phyloP scores from a whole-genome alignment of 768 basidiomycete species.

The Infundibulicybe gibba region DNA sequence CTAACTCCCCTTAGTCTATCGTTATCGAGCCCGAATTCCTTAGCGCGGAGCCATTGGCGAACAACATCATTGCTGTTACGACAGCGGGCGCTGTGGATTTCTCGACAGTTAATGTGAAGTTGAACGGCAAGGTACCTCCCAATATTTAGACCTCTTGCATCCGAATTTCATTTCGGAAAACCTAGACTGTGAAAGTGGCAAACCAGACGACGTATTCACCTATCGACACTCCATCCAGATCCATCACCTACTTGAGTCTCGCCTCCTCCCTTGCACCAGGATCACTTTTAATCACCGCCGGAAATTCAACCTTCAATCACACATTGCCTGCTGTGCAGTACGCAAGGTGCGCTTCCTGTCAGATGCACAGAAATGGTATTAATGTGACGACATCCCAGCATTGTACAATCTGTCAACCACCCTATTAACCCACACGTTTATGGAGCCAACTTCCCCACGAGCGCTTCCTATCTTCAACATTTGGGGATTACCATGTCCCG shows the following conservation, averaged over 20 bases:
- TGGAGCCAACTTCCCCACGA: slow-evolving; percentile 53
- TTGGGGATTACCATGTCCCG: slow-evolving; percentile 47
- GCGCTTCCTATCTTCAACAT: slow-evolving; percentile 39
- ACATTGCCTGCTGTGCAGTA: slow-evolving; percentile 40
- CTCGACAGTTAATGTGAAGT: slow-evolving; percentile 27
- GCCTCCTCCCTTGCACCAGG: slow-evolving; percentile 35
- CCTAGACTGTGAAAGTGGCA: slow-evolving; percentile 29
- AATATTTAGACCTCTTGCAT: neutral
- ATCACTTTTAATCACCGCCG: slow-evolving; percentile 36
- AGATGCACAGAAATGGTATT: too few species aligned
- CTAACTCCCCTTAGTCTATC: slow-evolving; percentile 26
- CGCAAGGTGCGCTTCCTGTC: slow-evolving; percentile 25
- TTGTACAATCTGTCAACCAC: slow-evolving; percentile 28
- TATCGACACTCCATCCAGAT: slow-evolving; percentile 40
- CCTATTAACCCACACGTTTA: slow-evolving; percentile 48
- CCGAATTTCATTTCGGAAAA: neutral
- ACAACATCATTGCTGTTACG: slow-evolving; percentile 45
- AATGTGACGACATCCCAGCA: slow-evolving; percentile 14
- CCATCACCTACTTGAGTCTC: slow-evolving; percentile 47
- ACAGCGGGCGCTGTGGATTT: slow-evolving; percentile 44
- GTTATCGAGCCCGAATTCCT: slow-evolving; percentile 43
- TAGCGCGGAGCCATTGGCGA: slow-evolving; percentile 47
- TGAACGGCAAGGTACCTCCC: slow-evolving; percentile 35
- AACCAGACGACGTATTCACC: slow-evolving; percentile 35
- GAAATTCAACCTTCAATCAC: slow-evolving; percentile 33